Conservation (phyloP, 2,329 filamentous ascomycete species). For the Colletotrichum neosansevieriae region DNA sequence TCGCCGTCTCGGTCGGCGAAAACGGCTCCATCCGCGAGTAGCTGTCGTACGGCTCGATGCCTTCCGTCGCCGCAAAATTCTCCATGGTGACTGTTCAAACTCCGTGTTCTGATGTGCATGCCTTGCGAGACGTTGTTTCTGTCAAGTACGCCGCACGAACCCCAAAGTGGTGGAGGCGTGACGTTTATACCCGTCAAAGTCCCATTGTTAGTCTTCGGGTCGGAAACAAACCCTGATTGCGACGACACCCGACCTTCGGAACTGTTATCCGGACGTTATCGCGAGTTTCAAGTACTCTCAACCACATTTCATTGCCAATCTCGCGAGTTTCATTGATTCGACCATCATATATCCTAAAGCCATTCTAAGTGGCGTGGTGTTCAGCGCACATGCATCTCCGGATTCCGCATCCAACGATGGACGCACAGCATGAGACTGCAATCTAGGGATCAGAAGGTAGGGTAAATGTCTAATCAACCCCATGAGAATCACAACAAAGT, state of each 20-base stretch:
- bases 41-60: constrained; percentile 35
- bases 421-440: too few relatives aligned
- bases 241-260: constrained; percentile 24
- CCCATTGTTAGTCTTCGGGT: constrained; percentile 23
- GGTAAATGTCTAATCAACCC: too few relatives aligned
- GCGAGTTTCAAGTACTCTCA: neutral
- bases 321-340: too few relatives aligned
- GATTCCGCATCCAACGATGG: too few relatives aligned
- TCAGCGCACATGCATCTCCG: too few relatives aligned
- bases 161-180: constrained; percentile 11
- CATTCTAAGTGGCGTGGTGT: too few relatives aligned
- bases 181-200: constrained; percentile 21
- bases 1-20: constrained; percentile 34
- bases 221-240: constrained; percentile 17
- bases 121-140: neutral
- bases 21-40: constrained; percentile 38
- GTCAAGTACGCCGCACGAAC: neutral
- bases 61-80: constrained; percentile 24
- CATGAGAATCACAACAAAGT: neutral
- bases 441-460: too few relatives aligned
- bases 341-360: too few relatives aligned
- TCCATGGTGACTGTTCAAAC: constrained; percentile 15
- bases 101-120: neutral
- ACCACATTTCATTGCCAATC: neutral
- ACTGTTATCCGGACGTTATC: constrained; percentile 17